Evolutionary conservation across 1,139 yeast genomes (phyloP), one percentile per base, ranked within the genome.

Genomic region (Debaryomyces udenii): DNA sequence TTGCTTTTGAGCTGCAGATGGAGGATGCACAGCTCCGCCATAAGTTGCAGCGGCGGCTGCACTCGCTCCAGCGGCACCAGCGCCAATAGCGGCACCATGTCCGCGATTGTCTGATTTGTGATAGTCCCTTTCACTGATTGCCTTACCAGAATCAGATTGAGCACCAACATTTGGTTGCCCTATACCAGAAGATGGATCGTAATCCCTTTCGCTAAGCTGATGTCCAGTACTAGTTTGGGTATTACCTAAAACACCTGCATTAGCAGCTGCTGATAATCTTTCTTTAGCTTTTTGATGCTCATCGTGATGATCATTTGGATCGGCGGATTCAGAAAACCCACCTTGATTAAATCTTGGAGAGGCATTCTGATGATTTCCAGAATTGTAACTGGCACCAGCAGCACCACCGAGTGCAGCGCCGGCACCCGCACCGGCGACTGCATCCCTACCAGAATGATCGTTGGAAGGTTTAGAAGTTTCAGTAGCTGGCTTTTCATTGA

Each of bases 211-310:
- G 13, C 24, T 20, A 11, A 26, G 4, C 9, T 11, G 13, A 29
- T 31, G 41, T 27, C 53, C 55, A 30, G 50, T 44, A 31, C 53
- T 53, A 38, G 50, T 48, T 14, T 42, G 41, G n/a, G 42, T 44
- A 22, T 35, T 35, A 23, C 38, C 38, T 17, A 28, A 35, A 20
- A 35, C 33, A 14, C 38, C 38, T 5, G 30, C 39, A 24, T 27
- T 32, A 14, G 47, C 49, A 31, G 42, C 48, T 13, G 46, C 46
- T 29, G 47, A 39, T 31, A 43, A 36, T 40, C 43, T 38, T 27
- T 38, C 50, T 31, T 36, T 42, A 20, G 46, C 47, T 14, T 24
- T 35, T 9, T 41, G 40, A 15, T 41, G 33, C 28, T 32, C 35
- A 32, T 27, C 26, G 13, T 32, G 37, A 16, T 27, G 30, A 27